Base-by-base conservation (phyloP, 768 basidiomycete species). In the Amanita muscaria region DNA sequence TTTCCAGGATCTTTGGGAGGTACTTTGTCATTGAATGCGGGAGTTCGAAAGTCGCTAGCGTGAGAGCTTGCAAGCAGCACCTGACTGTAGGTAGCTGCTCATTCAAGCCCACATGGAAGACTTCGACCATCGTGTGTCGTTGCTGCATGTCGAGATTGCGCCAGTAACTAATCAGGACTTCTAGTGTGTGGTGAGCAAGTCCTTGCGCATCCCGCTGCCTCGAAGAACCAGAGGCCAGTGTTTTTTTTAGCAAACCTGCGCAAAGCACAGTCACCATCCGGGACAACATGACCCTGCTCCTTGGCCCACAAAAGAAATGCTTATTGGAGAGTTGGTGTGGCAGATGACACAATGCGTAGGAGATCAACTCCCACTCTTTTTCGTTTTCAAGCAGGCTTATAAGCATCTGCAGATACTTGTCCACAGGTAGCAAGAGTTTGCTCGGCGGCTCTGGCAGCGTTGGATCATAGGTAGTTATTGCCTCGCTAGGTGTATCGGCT, bases 301-400 rank as follows among this genome's bases (percentile, higher is more conserved):
- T 78, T 0, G 88, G 88, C 1, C 96, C 96, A 57, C 93, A 96
- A 61, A 96, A 93, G 42, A 97, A 72, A 55, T 98, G 91, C 61
- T 97, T 98, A 73, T 98, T 98, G 46, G 87, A 71, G 8, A 98
- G 73, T 58, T 98, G 92, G 7, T 80, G 72, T 1, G 96, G 93
- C 0, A 99, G 72, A 64, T 94, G 87, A 56, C 87, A 90, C 4
- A 99, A 70, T 4, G 92, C 69, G 56, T 96, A 98, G 2, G 91
- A 90, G 9, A 96, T 70, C 31, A 98, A 70, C 47, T 98, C 96
- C 93, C 94, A 98, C 49, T 82, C 88, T 36, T 69, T 75, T 54
- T 92, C 91, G 32, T 69, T 69, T 46, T 82, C 76, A 31, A 98
- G 62, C 49, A 96, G 72, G 2, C 65, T 66, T 41, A 79, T 64